Evolutionary conservation across 306 rosid species (phyloP).

Genomic region (Malus sieversii): DNA sequence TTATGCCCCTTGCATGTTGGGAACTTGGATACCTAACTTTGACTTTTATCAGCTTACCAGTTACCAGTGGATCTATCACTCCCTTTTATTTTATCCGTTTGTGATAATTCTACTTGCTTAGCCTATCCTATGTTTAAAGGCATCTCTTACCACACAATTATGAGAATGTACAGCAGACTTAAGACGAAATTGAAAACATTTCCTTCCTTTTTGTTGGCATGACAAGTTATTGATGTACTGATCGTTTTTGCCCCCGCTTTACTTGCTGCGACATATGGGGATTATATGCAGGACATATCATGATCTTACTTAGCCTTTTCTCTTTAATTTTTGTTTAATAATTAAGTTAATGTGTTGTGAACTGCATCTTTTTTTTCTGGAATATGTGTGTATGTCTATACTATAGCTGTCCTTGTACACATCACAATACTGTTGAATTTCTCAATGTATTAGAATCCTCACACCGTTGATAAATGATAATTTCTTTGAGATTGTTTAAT

Average conservation of each 20-base stretch:
- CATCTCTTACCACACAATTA: neutral
- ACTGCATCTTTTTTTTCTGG: neutral
- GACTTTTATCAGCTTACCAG: no score
- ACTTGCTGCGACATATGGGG: neutral
- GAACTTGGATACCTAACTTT: no score
- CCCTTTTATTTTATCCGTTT: constrained; percentile 1
- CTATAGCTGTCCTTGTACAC: neutral
- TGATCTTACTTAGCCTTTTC: neutral
- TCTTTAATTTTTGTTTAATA: neutral
- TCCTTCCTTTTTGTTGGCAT: neutral
- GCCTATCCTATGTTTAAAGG: neutral
- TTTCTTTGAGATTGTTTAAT: neutral
- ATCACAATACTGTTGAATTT: neutral
- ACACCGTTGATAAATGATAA: neutral
- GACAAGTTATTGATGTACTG: neutral
- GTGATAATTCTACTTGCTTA: constrained; percentile 4
- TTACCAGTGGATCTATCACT: constrained; percentile 8
- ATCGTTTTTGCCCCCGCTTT: neutral
- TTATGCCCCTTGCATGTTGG: no score
- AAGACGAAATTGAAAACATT: neutral
- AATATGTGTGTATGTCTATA: neutral
- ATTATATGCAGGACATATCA: neutral
- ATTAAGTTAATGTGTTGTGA: neutral
- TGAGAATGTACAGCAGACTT: neutral
- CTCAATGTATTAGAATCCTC: neutral